phyloP scores from a whole-genome alignment of 2,329 filamentous ascomycete species.

The Thelonectria blattea region DNA sequence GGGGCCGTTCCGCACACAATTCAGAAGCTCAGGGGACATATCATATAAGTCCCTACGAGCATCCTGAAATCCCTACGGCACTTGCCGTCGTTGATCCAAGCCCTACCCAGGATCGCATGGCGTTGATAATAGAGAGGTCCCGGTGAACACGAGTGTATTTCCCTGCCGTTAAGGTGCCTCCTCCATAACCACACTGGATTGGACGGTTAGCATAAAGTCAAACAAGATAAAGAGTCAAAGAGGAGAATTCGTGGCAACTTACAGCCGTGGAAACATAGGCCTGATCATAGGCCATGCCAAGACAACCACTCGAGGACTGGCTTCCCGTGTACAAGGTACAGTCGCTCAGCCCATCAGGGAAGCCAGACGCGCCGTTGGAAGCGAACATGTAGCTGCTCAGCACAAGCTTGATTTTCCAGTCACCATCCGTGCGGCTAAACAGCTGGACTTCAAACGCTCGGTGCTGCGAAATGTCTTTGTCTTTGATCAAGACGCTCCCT shows the following conservation, averaged over 20 bases:
- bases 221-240: background rate
- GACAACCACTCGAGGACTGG: constrained; percentile 2
- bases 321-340: constrained; percentile 2
- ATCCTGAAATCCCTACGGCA: constrained; percentile 3
- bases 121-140: constrained; percentile 1
- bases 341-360: constrained; percentile 5
- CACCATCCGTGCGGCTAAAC: constrained; percentile 5
- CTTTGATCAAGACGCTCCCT: constrained; percentile 5
- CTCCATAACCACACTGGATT: constrained; percentile 5
- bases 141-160: constrained; percentile 10
- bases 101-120: constrained; percentile 2
- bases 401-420: constrained; percentile 3
- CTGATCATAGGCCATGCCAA: constrained; percentile 4
- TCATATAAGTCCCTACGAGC: background rate
- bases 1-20: too few relatives aligned
- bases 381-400: constrained; percentile 10
- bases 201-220: background rate
- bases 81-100: constrained; percentile 1
- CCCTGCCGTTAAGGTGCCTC: background rate
- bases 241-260: background rate
- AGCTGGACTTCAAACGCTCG: constrained; percentile 4
- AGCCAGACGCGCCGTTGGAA: constrained; percentile 5
- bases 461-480: constrained; percentile 1
- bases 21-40: too few relatives aligned
- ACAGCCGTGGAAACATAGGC: constrained; percentile 3